Conservation (phyloP, 306 rosid genomes). For the Cucurbita maxima region DNA sequence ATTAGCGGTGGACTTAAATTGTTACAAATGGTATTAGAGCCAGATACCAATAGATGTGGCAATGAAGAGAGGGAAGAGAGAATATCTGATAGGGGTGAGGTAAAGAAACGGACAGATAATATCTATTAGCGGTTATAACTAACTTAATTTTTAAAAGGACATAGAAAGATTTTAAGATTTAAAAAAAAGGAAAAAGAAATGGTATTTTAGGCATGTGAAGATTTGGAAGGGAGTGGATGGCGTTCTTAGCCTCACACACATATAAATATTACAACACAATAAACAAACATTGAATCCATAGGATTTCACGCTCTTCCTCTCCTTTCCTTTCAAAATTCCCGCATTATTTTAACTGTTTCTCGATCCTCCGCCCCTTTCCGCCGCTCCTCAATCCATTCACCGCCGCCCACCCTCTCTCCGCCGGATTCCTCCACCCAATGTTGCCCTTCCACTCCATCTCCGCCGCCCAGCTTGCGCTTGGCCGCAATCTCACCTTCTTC, state of each 20-base stretch:
- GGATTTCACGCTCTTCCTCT: not conserved
- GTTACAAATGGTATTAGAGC: no score
- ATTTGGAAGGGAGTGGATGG: not conserved
- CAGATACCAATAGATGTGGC: no score
- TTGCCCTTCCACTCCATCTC: slow-evolving; percentile 39
- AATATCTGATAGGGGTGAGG: no score
- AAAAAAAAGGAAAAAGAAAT: no score
- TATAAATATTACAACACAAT: not conserved
- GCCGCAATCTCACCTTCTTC: slow-evolving; percentile 41
- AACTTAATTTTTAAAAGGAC: no score
- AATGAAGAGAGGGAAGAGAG: no score
- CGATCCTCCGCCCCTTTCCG: not conserved
- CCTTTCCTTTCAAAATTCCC: not conserved
- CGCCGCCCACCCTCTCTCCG: not conserved
- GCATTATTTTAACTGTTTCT: not conserved
- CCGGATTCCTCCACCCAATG: slow-evolving; percentile 21
- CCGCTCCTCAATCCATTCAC: not conserved
- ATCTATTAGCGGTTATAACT: no score
- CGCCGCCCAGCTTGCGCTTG: slow-evolving; percentile 42
- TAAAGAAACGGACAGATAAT: no score
- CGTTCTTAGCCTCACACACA: not conserved
- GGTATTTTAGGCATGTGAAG: not conserved
- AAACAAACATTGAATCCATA: not conserved
- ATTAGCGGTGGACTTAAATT: no score
- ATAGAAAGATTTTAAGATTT: no score